These are phyloP conservation scores for Jacaranda mimosifolia DNA, from an alignment of 257 asterid genomes.

Conservation along the genomic window DNA sequence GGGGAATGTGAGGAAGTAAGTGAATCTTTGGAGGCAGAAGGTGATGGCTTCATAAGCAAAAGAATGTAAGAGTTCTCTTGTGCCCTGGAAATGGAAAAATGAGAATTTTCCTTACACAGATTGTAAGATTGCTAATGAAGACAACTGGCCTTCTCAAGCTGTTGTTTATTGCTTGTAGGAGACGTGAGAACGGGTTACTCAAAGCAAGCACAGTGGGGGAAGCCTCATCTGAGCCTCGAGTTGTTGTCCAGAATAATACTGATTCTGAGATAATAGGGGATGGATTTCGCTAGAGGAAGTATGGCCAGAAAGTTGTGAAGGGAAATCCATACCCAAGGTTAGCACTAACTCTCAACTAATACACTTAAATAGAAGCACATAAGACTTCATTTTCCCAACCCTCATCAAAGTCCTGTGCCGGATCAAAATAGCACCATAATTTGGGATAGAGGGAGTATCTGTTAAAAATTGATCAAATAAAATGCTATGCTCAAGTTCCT, in stretches of 20 bases:
- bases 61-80: slow-evolving; percentile 52
- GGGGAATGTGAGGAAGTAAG: slow-evolving; percentile 58
- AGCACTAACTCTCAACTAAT: too few species aligned
- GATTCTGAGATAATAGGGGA: slow-evolving; percentile 61
- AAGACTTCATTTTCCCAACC: too few species aligned
- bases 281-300: slow-evolving; percentile 92
- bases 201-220: slow-evolving; percentile 47
- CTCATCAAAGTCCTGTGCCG: too few species aligned
- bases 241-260: slow-evolving; percentile 43
- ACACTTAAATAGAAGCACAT: too few species aligned
- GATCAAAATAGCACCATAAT: too few species aligned
- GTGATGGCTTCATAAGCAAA: slow-evolving; percentile 56
- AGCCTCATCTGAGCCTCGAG: slow-evolving; percentile 45
- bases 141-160: not conserved
- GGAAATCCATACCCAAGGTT: slow-evolving; percentile 87
- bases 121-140: slow-evolving; percentile 12
- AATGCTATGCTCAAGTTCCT: not conserved
- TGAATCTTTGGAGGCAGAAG: slow-evolving; percentile 49
- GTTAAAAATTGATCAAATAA: too few species aligned
- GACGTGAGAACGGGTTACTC: slow-evolving; percentile 39
- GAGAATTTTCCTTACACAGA: not conserved
- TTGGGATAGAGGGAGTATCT: too few species aligned
- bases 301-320: slow-evolving; percentile 91
- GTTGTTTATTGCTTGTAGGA: slow-evolving; percentile 50
- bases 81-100: not conserved